Base-by-base conservation (phyloP, 208 protist species). In the Leishmania mexicana region DNA sequence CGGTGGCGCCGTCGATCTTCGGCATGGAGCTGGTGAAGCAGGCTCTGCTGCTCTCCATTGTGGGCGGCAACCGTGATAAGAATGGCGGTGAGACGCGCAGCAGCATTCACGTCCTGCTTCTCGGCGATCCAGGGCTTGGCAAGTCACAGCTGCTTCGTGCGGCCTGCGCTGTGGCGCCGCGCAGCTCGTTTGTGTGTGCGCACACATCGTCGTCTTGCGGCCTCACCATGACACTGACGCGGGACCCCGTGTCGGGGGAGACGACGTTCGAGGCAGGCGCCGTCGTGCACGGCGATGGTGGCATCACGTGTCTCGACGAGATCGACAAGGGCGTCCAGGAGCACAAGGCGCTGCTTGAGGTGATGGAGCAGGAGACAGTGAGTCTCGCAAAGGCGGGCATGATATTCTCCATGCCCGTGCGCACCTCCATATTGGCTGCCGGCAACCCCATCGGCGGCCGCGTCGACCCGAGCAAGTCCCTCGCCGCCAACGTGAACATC, bases 361-460 rank as follows among this genome's bases (percentile, higher is more conserved):
- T 99, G 28, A 99, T 99, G 99, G 99, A 99, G 88, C 99, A 99
- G 90, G 99, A 99, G 88, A 96, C 91, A 45, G 98, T 99, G 54
- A 99, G 98, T 75, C 98, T 99, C 53, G 99, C 99, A 19, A 99
- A 99, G 91, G 99, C 99, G 6, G 98, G 98, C 57, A 93, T 97
- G 90, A 96, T 99, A 38, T 99, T 98, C 89, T 99, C 93, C 31
- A 96, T 99, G 75, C 98, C 98, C 1, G 97, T 99, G 65, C 92
- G 98, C 71, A 99, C 98, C 10, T 94, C 97, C 42, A 96, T 99
- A 24, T 94, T 99, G 51, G 99, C 99, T 0, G 99, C 99, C 4
- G 99, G 99, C 19, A 99, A 99, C 88, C 99, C 99, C 42, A 89
- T 98, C 24, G 98, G 99, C 49, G 99, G 98, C 64, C 89, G 89